Conservation (phyloP, 2,329 filamentous ascomycete species). For the Alternaria ventricosa region DNA sequence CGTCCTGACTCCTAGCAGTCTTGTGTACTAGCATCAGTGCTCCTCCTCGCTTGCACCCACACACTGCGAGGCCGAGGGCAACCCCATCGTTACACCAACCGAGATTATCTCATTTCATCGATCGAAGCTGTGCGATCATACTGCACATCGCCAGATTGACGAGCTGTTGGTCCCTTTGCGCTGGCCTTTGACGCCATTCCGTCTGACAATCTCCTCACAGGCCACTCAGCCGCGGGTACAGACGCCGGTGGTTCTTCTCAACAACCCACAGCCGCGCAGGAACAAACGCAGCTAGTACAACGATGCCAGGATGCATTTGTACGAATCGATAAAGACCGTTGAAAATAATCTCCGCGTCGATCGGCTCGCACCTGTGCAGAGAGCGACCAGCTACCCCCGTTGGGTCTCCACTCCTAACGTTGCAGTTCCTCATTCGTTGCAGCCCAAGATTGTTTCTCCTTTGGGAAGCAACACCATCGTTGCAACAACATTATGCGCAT, state of each 20-base stretch:
- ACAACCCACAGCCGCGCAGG: slow-evolving; percentile 3
- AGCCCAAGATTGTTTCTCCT: not conserved
- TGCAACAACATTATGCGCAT: slow-evolving; percentile 10
- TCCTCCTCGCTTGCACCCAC: not conserved
- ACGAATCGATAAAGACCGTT: slow-evolving; percentile 10
- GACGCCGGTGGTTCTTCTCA: not conserved
- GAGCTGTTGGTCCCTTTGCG: not conserved
- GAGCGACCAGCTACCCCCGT: not conserved
- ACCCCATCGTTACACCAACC: slow-evolving; percentile 1
- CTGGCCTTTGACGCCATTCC: not conserved
- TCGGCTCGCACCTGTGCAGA: slow-evolving; percentile 1
- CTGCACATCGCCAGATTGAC: not conserved
- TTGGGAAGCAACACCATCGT: not conserved
- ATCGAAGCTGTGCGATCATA: not conserved
- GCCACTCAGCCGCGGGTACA: not conserved
- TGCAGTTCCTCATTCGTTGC: slow-evolving; percentile 10
- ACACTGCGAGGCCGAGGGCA: not conserved
- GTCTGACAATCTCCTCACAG: not conserved
- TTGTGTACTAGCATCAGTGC: not conserved
- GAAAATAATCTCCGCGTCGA: slow-evolving; percentile 21
- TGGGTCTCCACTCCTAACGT: slow-evolving; percentile 7
- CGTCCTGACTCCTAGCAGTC: slow-evolving; percentile 1
- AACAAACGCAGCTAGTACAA: slow-evolving; percentile 3
- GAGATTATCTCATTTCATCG: slow-evolving; percentile 1
- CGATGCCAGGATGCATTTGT: not conserved